These are phyloP conservation scores for Pholiota conissans DNA, from an alignment of 768 basidiomycete genomes.

Conservation along the genomic window DNA sequence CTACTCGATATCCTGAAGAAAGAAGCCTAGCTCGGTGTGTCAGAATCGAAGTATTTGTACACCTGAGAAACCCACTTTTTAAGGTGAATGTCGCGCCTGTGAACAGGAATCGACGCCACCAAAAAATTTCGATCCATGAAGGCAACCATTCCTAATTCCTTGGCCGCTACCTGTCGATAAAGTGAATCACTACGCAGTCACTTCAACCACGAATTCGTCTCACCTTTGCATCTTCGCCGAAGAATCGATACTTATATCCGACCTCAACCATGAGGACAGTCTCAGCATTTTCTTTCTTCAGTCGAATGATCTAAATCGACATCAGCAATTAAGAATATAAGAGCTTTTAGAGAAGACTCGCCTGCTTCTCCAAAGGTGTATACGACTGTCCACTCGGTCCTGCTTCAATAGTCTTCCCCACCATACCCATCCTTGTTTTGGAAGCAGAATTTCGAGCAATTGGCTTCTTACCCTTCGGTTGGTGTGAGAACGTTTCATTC, in stretches of 20 bases:
- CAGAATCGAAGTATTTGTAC: neutral
- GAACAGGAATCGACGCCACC: constrained; percentile 72
- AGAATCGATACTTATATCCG: constrained; percentile 85
- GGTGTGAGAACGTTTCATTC: constrained; percentile 45
- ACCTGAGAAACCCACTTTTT: constrained; percentile 56
- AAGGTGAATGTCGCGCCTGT: constrained; percentile 67
- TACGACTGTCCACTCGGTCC: constrained; percentile 73
- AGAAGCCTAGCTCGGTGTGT: constrained; percentile 48
- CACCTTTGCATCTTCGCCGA: constrained; percentile 81
- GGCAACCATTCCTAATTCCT: constrained; percentile 77
- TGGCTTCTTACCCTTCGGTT: constrained; percentile 36
- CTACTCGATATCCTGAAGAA: constrained; percentile 79
- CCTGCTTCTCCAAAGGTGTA: constrained; percentile 79
- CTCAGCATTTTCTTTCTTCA: constrained; percentile 66
- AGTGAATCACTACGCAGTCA: neutral
- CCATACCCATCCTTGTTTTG: constrained; percentile 28
- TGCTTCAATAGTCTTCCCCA: constrained; percentile 40
- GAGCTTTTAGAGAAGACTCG: constrained; percentile 12
- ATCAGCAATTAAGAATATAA: neutral
- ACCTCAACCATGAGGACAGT: constrained; percentile 78
- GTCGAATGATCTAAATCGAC: constrained; percentile 42
- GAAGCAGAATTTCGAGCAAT: constrained; percentile 22
- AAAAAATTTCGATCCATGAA: constrained; percentile 72
- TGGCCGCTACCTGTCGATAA: constrained; percentile 58
- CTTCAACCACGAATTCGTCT: neutral